phyloP scores from a whole-genome alignment of 2,329 filamentous ascomycete species.

The Dactylonectria macrodidyma region DNA sequence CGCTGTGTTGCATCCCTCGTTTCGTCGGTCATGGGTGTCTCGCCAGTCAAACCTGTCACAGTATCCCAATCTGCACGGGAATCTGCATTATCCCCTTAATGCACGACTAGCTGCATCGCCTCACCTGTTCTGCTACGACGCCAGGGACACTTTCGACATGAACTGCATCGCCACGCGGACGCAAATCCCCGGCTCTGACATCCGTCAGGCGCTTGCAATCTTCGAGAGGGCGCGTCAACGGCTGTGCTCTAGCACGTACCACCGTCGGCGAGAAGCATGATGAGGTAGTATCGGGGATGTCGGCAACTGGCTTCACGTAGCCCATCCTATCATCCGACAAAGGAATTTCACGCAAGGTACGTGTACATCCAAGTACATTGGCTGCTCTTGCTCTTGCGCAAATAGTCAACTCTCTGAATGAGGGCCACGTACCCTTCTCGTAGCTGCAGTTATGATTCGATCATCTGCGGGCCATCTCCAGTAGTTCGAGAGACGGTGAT shows the following conservation, averaged over 20 bases:
- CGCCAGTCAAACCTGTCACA: constrained; percentile 16
- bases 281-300: neutral
- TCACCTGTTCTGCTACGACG: constrained; percentile 36
- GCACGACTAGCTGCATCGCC: constrained; percentile 36
- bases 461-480: constrained; percentile 11
- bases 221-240: constrained; percentile 23
- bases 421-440: constrained; percentile 14
- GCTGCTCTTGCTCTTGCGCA: constrained; percentile 9
- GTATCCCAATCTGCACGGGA: constrained; percentile 21
- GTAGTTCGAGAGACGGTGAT: constrained; percentile 9
- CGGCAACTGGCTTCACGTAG: neutral
- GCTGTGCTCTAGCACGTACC: constrained; percentile 18
- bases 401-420: constrained; percentile 14
- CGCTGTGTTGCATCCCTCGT: constrained; percentile 18
- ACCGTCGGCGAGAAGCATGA: constrained; percentile 6
- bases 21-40: constrained; percentile 13
- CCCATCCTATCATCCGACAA: neutral
- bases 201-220: constrained; percentile 15
- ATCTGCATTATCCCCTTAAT: constrained; percentile 25
- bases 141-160: constrained; percentile 38
- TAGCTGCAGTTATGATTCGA: constrained; percentile 25
- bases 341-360: neutral
- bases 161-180: constrained; percentile 37
- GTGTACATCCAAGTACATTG: neutral
- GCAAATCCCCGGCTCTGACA: constrained; percentile 36